Evolutionary conservation across 169 alveolate species (phyloP), one percentile per base, ranked within the genome.

Genomic region (Cyclospora cayetanensis): DNA sequence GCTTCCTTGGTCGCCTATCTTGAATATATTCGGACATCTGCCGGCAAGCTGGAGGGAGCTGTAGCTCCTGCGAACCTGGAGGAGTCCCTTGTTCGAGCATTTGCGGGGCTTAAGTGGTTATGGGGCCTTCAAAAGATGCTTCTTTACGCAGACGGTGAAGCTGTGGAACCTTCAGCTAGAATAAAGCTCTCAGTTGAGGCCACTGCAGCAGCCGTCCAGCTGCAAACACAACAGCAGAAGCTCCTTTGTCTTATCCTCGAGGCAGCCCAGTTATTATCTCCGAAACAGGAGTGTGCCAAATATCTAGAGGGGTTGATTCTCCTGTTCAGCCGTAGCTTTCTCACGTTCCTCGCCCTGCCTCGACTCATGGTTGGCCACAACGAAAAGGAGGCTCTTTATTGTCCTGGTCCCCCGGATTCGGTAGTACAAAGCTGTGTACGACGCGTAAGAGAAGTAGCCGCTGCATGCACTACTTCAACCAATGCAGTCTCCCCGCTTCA

Each of bases 41-140:
- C 29, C 0, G 85, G 65, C 39, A 63, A 9, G 65, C 12, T 0
- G 4, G 27, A 35, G 3, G 52, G 35, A 11, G 65, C 31, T 1
- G 5, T 25, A 4, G 35, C 25, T 29, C 2, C 27, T 25, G 43
- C 41, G 3, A 41, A 29, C 42, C 63, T 74, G 85, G 85, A 74
- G 37, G 27, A 2, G 85, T 0, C 65, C 15, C 12, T 77, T 1
- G 88, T 70, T 18, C 25, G 20, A 27, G 88, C 88, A 2, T 46
- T 77, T 31, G 68, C 42, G 52, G 18, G 88, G 35, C 35, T 77
- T 35, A 27, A 46, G 72, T 77, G 88, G 88, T 15, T 77, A 70
- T 77, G 88, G 88, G 88, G 27, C 72, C 88, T 77, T 37, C 50
- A 37, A 50, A 77, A 77, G 31, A 55, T 43, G n/a, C 12, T 77